These are phyloP conservation scores for Monosporascus sp. DNA, from an alignment of 2,329 filamentous ascomycete genomes.

Conservation along the genomic window DNA sequence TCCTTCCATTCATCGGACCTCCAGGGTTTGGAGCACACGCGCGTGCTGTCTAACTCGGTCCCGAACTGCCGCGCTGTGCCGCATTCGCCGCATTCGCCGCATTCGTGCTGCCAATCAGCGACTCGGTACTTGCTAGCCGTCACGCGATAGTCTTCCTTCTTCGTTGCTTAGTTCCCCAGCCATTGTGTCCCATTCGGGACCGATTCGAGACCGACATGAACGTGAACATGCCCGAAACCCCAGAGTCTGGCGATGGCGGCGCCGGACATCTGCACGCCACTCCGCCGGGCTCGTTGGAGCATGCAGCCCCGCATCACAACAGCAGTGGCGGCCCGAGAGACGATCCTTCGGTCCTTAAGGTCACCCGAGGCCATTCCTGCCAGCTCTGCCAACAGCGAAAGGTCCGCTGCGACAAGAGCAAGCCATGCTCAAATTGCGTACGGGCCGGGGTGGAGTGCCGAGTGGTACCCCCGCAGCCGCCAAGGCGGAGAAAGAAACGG, in stretches of 20 bases:
- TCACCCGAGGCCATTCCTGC: slow-evolving; percentile 60
- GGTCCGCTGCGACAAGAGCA: slow-evolving; percentile 67
- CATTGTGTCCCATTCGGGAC: slow-evolving; percentile 12
- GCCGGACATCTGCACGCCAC: slow-evolving; percentile 22
- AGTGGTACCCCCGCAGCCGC: slow-evolving; percentile 51
- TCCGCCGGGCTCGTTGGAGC: slow-evolving; percentile 21
- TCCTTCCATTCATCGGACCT: too few species aligned
- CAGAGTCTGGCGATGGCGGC: slow-evolving; percentile 25
- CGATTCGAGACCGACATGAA: slow-evolving; percentile 11
- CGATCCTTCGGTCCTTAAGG: slow-evolving; percentile 45
- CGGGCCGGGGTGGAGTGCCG: slow-evolving; percentile 58
- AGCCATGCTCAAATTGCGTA: slow-evolving; percentile 66
- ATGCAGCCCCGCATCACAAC: slow-evolving; percentile 25
- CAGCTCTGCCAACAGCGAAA: slow-evolving; percentile 73
- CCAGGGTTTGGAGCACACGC: too few species aligned
- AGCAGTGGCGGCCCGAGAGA: slow-evolving; percentile 8
- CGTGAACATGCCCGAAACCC: slow-evolving; percentile 25
- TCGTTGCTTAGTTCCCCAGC: slow-evolving; percentile 1
- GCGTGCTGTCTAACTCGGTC: too few species aligned
- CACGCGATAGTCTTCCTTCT: not conserved
- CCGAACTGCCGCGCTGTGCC: too few species aligned
- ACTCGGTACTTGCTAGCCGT: not conserved
- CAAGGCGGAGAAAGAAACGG: slow-evolving; percentile 55
- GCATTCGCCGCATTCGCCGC: too few species aligned
- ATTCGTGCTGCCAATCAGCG: too few species aligned